A percentile compares a stretch with the other conserved stretches of the same genome.
phyloP scores from a whole-genome alignment of 257 asterid species.

The Echites panduratus region DNA sequence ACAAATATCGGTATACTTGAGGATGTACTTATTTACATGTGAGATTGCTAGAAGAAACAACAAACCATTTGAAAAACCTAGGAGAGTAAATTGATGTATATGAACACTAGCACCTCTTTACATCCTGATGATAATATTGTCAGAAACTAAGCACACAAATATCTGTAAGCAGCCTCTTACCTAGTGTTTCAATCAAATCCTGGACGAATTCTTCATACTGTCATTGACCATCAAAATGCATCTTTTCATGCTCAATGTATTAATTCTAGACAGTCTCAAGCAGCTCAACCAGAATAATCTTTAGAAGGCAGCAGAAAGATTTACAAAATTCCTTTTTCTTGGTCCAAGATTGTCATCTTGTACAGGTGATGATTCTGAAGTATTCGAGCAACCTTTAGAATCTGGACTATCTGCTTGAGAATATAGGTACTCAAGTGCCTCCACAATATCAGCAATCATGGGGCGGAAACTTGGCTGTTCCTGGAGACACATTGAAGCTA shows the following conservation, averaged over 20 bases:
- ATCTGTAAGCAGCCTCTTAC: slow-evolving; percentile 8
- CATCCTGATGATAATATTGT: slow-evolving; percentile 8
- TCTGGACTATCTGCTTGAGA: slow-evolving; percentile 43
- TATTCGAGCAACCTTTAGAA: slow-evolving; percentile 28
- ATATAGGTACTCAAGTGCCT: slow-evolving; percentile 72
- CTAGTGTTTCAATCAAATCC: slow-evolving; percentile 8
- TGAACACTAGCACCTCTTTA: neutral
- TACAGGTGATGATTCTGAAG: slow-evolving; percentile 36
- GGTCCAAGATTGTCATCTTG: slow-evolving; percentile 24
- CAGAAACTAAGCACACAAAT: neutral
- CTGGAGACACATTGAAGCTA: slow-evolving; percentile 87
- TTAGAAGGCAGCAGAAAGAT: slow-evolving; percentile 16
- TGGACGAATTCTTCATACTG: neutral
- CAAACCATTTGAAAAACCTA: neutral
- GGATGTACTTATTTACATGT: neutral
- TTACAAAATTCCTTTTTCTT: neutral
- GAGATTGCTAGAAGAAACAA: neutral
- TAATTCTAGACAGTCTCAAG: slow-evolving; percentile 1
- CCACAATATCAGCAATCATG: slow-evolving; percentile 51
- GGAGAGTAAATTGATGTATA: neutral
- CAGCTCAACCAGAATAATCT: slow-evolving; percentile 9
- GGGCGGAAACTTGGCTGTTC: slow-evolving; percentile 79
- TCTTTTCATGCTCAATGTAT: neutral
- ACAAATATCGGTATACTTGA: neutral
- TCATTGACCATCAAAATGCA: neutral